Base-by-base conservation (phyloP, 331 rosid species). In the Quercus tomentella region DNA sequence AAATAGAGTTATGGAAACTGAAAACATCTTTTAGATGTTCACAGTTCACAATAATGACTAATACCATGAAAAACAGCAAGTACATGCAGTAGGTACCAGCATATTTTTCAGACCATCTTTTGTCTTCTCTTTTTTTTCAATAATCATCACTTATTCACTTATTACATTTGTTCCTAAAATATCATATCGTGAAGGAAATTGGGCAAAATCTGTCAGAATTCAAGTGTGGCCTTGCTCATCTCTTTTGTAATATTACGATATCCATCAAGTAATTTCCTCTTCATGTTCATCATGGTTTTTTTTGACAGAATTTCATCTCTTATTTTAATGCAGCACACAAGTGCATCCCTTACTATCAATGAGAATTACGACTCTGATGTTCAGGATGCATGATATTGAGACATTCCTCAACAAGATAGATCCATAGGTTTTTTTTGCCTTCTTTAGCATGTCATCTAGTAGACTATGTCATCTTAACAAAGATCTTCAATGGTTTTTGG, bases 341-440 rank as follows among this genome's bases (percentile, higher is more conserved):
- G 99, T 87, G 99, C 97, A 80, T 92, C 99, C 55, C 99, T 91
- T 56, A 91, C 96, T 30, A 91, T 95, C 87, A 95, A 95, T 56
- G 99, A 95, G 85, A 95, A 95, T 70, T 95, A 95, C 28, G 94
- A 95, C 78, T 84, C 96, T 22, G 97, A 95, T 87, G 97, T 92
- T 41, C 92, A 96, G 54, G 79, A 70, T 31, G 99, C 41, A 35
- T 31, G 99, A 95, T 63, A 90, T 97, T 7, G 97, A 93, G 84
- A 91, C 94, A 22, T 95, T 91, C 79, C 99, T 91, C 75, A 95
- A 93, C 88, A 89, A 67, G 43, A 73, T 88, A 20, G 92, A 83
- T 72, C 92, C 89, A 1, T 89, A 88, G 92, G 92, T 88, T 70
- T 18, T 18, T 18, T 79, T 37, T 62, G 71, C 35, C 49, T 66